A percentile compares a stretch with the other conserved stretches of the same genome.
Conservation (phyloP, 2,329 filamentous ascomycete genomes). For the Neophaeococcomyces mojaviensis region DNA sequence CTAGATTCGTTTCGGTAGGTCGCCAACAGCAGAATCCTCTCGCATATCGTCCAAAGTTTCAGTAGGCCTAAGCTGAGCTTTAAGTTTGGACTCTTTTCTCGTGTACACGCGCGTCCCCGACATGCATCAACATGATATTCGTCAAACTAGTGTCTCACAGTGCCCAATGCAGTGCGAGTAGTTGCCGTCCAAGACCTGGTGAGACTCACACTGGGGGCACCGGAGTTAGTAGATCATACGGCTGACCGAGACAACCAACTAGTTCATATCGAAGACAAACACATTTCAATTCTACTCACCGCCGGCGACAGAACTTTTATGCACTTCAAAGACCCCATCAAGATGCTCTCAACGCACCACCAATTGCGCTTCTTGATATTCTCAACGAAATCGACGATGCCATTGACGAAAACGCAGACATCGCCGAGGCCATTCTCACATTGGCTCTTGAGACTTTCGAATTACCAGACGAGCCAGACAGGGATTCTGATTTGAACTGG, state of each 20-base stretch:
- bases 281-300: constrained; percentile 85
- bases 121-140: no score
- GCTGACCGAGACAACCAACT: constrained; percentile 8
- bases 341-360: constrained; percentile 69
- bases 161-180: no score
- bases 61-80: neutral
- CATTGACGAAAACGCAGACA: constrained; percentile 78
- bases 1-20: constrained; percentile 85
- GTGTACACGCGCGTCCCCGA: neutral
- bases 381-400: constrained; percentile 75
- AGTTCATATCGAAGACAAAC: constrained; percentile 80
- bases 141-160: no score
- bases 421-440: constrained; percentile 71
- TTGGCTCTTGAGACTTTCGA: constrained; percentile 61
- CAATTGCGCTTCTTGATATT: constrained; percentile 74
- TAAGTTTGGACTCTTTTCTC: neutral
- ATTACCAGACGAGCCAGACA: constrained; percentile 34
- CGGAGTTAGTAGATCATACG: neutral
- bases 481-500: constrained; percentile 52
- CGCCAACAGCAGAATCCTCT: neutral
- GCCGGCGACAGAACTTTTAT: constrained; percentile 87
- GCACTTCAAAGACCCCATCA: constrained; percentile 77
- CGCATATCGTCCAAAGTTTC: neutral
- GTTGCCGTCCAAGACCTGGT: no score
- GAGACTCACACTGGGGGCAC: no score